Conservation (phyloP, 352 stramenopile species). For the Pseudoperonospora humuli region DNA sequence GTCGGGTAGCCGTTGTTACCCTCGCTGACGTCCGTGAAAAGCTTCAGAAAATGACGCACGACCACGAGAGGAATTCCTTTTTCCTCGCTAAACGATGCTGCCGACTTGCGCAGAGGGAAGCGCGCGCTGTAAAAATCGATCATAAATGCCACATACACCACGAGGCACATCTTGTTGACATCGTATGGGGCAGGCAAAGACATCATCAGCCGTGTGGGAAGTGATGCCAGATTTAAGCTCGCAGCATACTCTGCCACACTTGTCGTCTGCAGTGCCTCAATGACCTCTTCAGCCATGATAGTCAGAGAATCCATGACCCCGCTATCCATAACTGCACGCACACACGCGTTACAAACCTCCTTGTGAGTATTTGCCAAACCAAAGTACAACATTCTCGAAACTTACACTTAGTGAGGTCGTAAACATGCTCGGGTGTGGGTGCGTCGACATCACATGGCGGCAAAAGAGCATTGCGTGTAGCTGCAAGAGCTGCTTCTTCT, state of each 20-base stretch:
- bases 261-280: constrained; percentile 47
- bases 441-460: constrained; percentile 68
- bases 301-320: constrained; percentile 68
- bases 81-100: constrained; percentile 62
- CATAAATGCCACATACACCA: constrained; percentile 72
- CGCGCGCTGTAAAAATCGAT: constrained; percentile 53
- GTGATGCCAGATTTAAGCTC: constrained; percentile 34
- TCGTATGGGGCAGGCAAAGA: constrained; percentile 63
- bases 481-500: constrained; percentile 42
- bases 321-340: constrained; percentile 44
- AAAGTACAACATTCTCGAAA: constrained; percentile 2
- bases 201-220: constrained; percentile 59
- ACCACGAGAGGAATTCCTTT: constrained; percentile 69
- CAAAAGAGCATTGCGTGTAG: constrained; percentile 57
- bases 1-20: constrained; percentile 41
- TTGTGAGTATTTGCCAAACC: constrained; percentile 1
- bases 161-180: constrained; percentile 51
- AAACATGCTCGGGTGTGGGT: constrained; percentile 65
- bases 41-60: constrained; percentile 51
- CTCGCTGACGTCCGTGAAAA: constrained; percentile 66
- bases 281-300: constrained; percentile 68
- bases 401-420: constrained; percentile 77
- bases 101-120: constrained; percentile 60
- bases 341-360: neutral
- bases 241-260: constrained; percentile 49